These are phyloP conservation scores for Telopea speciosissima DNA, from an alignment of 177 flowering plant species.

Conservation along the genomic window DNA sequence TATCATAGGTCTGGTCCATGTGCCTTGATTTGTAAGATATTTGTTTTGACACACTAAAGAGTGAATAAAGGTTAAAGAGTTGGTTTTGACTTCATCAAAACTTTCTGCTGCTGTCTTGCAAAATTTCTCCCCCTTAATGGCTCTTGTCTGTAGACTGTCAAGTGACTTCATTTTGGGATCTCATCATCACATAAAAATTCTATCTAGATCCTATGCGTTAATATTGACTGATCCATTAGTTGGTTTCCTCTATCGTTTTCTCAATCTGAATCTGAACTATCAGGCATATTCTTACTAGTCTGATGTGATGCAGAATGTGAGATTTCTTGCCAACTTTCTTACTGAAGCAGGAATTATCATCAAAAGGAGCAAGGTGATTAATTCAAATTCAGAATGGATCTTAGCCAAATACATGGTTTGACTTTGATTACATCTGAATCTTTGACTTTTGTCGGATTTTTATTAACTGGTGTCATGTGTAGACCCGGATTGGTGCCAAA, in stretches of 20 bases:
- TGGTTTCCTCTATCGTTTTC: neutral
- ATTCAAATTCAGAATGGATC: neutral
- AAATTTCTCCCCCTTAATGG: neutral
- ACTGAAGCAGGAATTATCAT: slow-evolving; percentile 83
- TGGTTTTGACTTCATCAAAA: neutral
- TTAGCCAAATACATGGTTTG: neutral
- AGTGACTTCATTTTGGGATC: neutral
- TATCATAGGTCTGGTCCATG: neutral
- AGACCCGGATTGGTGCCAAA: slow-evolving; percentile 90
- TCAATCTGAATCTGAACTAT: too few species aligned
- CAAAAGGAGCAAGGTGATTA: slow-evolving; percentile 74
- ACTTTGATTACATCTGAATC: slow-evolving; percentile 3
- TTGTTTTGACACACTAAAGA: neutral
- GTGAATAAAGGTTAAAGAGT: neutral
- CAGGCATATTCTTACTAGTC: neutral
- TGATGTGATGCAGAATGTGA: slow-evolving; percentile 59
- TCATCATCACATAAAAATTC: neutral
- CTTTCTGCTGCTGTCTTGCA: neutral
- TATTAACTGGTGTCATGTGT: slow-evolving; percentile 7
- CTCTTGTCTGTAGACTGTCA: neutral
- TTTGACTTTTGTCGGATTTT: neutral
- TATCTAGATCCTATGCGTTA: neutral
- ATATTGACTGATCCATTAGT: neutral
- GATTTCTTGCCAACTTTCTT: slow-evolving; percentile 82
- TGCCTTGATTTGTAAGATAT: neutral